Evolutionary conservation across 352 stramenopile species (phyloP).

Genomic region (Blastocystis sp.): DNA sequence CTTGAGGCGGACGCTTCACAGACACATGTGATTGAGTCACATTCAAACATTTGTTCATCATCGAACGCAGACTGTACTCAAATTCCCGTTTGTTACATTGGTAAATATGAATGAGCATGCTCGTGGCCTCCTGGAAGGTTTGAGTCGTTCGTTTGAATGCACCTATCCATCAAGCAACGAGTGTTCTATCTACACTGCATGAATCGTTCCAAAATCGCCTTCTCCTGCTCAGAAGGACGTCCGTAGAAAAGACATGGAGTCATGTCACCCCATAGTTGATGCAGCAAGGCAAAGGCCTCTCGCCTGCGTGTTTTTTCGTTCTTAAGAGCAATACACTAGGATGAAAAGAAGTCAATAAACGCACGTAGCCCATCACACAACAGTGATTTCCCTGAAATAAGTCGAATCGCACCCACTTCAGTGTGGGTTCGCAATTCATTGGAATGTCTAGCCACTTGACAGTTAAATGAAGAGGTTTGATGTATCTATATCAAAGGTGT

Average conservation of each 20-base stretch:
- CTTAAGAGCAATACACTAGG: slow-evolving; percentile 43
- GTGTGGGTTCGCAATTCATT: neutral
- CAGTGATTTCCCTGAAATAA: neutral
- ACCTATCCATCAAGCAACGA: neutral
- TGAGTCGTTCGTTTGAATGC: neutral
- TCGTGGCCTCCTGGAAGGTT: neutral
- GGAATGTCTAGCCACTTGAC: slow-evolving; percentile 42
- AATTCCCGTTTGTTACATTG: neutral
- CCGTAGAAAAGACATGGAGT: neutral
- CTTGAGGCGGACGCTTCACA: neutral
- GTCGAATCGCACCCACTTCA: slow-evolving; percentile 49
- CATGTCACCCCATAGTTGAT: neutral
- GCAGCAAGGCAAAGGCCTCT: slow-evolving; percentile 46
- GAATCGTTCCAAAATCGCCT: neutral
- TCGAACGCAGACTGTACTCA: neutral
- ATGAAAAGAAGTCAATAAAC: neutral
- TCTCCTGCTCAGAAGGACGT: neutral
- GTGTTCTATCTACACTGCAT: neutral
- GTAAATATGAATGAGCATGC: slow-evolving; percentile 16
- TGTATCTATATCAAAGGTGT: neutral
- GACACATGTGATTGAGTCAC: neutral
- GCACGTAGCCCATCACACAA: slow-evolving; percentile 36
- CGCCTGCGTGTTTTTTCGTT: neutral
- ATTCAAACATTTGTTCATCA: neutral
- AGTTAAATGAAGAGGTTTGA: slow-evolving; percentile 18